Evolutionary conservation across 2,329 filamentous ascomycete genomes (phyloP).

Genomic region (Botrytis squamosa): DNA sequence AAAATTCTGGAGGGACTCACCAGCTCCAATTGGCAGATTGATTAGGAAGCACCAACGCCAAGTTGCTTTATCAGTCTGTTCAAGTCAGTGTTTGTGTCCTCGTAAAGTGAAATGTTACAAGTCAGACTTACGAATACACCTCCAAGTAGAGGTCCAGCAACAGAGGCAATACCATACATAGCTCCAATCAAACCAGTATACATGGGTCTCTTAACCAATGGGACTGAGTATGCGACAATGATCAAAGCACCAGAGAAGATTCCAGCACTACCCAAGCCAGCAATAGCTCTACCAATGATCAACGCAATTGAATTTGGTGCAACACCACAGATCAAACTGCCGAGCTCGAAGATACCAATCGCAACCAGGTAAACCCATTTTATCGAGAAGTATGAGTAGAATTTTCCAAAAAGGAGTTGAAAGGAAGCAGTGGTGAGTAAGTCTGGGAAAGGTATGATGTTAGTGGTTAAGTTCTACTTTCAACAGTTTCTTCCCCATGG

Average conservation of each 20-base stretch:
- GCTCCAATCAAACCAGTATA: constrained; percentile 23
- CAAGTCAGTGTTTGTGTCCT: background rate
- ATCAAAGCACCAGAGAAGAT: constrained; percentile 35
- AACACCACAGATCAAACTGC: constrained; percentile 38
- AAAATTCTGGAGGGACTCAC: background rate
- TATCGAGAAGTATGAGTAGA: constrained; percentile 38
- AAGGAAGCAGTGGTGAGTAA: constrained; percentile 20
- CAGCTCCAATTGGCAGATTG: constrained; percentile 38
- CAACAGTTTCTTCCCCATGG: background rate
- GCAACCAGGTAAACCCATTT: constrained; percentile 40
- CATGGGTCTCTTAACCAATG: constrained; percentile 27
- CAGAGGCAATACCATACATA: constrained; percentile 50
- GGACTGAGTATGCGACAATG: constrained; percentile 28
- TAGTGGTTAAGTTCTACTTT: background rate
- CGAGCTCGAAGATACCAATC: constrained; percentile 41
- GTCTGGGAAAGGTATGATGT: background rate
- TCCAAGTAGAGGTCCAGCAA: constrained; percentile 38
- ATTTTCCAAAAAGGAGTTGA: constrained; percentile 38
- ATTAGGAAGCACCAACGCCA: constrained; percentile 38
- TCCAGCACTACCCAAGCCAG: constrained; percentile 36
- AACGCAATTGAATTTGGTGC: constrained; percentile 40
- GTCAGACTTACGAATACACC: constrained; percentile 35
- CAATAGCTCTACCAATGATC: constrained; percentile 40
- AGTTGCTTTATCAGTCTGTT: constrained; percentile 31
- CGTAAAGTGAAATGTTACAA: background rate